Evolutionary conservation across 129 eudicot genomes (phyloP), one percentile per base, ranked within the genome.

Genomic region (Gnaphalium uliginosum): DNA sequence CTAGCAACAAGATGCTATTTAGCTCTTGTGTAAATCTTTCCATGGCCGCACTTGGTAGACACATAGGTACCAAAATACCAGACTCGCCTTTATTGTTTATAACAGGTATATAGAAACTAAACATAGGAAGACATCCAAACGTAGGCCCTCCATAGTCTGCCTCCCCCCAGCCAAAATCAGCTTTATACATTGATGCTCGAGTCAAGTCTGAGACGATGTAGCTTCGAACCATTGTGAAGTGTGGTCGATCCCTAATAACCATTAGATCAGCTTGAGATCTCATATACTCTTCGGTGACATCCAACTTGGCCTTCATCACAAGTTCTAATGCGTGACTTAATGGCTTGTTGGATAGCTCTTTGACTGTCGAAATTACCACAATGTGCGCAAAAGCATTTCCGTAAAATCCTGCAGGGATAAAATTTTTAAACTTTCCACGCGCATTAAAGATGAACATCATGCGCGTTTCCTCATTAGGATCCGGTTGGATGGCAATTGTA

Each of bases 161-260:
- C 64, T 77, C 82, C 0, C 96, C 96, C 96, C 96, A 90, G 9
- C 91, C 96, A 24, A 90, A 90, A 56, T 90, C 96, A 19, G 82
- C 88, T 6, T 79, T 85, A 9, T 74, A 84, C 23, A 84, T 84
- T 8, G 91, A 88, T 4, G 87, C 80, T 6, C 67, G 88, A 5
- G 85, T 83, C 71, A 88, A 76, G 15, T 90, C 96, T 1, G 93
- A 90, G 5, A 90, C 88, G 46, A 90, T 66, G 57, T 73, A 90
- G 24, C 78, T 82, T 32, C 86, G 59, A n/a, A 84, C 85, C 35
- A 76, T 87, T 2, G 89, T 70, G 64, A 85, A 88, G 67, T 84
- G 93, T 0, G 93, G 96, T 46, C 96, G 78, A 4, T 79, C 91
- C 66, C 69, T 73, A 4, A 43, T 68, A n/a, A 84, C 96, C 96